phyloP scores from a whole-genome alignment of 2,329 filamentous ascomycete species.

The Zarea fungicola region DNA sequence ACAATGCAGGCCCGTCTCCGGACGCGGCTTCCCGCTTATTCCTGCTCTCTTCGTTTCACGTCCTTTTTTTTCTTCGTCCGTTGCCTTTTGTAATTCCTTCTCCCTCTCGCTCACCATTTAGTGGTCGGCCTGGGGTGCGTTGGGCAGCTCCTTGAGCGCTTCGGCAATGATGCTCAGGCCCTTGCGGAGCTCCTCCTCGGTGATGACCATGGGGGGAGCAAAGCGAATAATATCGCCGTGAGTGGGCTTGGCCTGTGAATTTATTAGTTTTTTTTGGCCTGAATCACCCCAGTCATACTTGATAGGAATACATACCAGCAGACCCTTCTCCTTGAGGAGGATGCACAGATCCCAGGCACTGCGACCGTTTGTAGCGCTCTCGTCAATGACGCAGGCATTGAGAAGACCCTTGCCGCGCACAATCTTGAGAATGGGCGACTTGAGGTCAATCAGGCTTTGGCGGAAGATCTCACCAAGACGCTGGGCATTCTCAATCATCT shows the following conservation, averaged over 20 bases:
- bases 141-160: conserved; percentile 76
- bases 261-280: conserved; percentile 15
- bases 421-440: conserved; percentile 72
- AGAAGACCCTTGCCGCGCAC: conserved; percentile 90
- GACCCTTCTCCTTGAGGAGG: conserved; percentile 89
- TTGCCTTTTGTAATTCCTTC: not conserved
- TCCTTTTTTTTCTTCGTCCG: not conserved
- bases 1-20: conserved; percentile 9
- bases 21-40: not conserved
- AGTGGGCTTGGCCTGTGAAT: conserved; percentile 82
- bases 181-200: conserved; percentile 74
- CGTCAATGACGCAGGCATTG: conserved; percentile 95
- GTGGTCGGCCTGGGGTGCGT: conserved; percentile 34
- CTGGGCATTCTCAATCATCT: conserved; percentile 78
- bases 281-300: not conserved
- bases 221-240: conserved; percentile 98
- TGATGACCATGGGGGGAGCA: conserved; percentile 93
- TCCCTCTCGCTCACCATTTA: conserved; percentile 18
- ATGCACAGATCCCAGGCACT: conserved; percentile 96
- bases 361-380: conserved; percentile 76
- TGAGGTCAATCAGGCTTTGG: conserved; percentile 66
- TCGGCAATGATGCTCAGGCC: conserved; percentile 76
- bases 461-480: conserved; percentile 78
- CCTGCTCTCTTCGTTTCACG: not conserved
- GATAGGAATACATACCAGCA: conserved; percentile 65